Base-by-base conservation (phyloP, 208 protist genomes). In the Kentomonas sorsogonicus region DNA sequence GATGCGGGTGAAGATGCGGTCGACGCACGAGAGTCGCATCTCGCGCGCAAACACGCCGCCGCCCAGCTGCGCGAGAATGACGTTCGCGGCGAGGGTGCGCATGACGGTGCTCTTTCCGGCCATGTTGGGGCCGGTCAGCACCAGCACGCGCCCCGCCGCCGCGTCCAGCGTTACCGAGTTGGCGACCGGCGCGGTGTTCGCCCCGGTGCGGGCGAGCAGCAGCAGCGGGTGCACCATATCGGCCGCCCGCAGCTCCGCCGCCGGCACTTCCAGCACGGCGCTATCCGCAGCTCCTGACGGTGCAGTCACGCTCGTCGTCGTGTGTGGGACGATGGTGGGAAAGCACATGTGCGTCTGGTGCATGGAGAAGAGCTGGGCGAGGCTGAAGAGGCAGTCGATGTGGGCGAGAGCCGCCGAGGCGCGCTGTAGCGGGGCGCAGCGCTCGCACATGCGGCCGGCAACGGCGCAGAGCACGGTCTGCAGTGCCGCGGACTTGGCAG, bases 101-200 rank as follows among this genome's bases (percentile, higher is more conserved):
- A 99, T 96, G 18, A 98, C 66, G 0, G 96, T 98, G 41, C 92
- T 98, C 72, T 99, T 99, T 31, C 98, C 98, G 16, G 97, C 97
- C 97, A 99, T 99, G 67, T 99, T 99, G 3, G 98, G 98, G 9
- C 98, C 98, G 6, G 98, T 99, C 16, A 99, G 68, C 15, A 98
- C 70, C 50, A 98, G 74, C 38, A 93, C 65, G 30, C 77, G 72
- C 7, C 77, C 83, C 22, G 45, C 10, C 1, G n/a, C 50, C 11
- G 22, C 47, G 36, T 88, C 71, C 0, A 90, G 55, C 33, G 18
- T 4, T 16, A 89, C 63, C 36, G 44, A 63, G 59, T 92, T 95
- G 22, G 86, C 87, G 9, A 97, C 78, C 27, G 72, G 57, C 5
- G 73, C 60, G 34, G 53, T 77, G 60, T 94, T 96, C 1, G 83